These are phyloP conservation scores for Cryptosporidium baileyi DNA, from an alignment of 169 alveolate genomes.

Conservation along the genomic window DNA sequence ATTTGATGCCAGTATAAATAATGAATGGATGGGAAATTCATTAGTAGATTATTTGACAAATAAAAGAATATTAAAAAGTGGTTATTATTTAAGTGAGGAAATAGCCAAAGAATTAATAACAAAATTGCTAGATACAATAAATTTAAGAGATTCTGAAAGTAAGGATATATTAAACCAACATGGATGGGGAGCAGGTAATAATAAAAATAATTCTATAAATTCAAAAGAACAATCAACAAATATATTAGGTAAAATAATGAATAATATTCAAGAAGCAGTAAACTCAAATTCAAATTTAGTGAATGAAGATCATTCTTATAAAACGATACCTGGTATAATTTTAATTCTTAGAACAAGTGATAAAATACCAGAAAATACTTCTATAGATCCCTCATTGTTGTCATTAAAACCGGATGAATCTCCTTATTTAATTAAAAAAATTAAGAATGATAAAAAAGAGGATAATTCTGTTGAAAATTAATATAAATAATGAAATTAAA, in stretches of 20 bases:
- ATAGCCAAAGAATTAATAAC: slow-evolving; percentile 10
- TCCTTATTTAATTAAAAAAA: slow-evolving; percentile 39
- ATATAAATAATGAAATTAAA: not conserved
- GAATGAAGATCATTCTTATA: not conserved
- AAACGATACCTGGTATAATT: slow-evolving; percentile 33
- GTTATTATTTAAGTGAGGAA: not conserved
- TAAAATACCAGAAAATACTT: slow-evolving; percentile 19
- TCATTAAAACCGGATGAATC: slow-evolving; percentile 54
- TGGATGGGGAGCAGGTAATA: slow-evolving; percentile 37
- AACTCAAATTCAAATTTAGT: not conserved
- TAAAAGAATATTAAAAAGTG: not conserved
- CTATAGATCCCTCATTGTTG: slow-evolving; percentile 20
- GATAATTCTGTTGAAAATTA: not conserved
- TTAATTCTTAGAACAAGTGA: slow-evolving; percentile 40
- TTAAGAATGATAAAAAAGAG: not conserved
- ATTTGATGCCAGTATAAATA: not conserved
- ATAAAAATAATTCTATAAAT: not conserved
- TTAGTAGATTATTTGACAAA: slow-evolving; percentile 24
- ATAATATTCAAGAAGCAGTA: not conserved
- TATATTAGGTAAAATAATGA: not conserved
- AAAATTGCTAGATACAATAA: slow-evolving; percentile 10
- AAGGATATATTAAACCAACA: not conserved
- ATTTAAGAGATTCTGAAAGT: not conserved
- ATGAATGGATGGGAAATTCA: slow-evolving; percentile 54
- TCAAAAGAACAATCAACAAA: no score